These are phyloP conservation scores for Calonectria pseudoreteaudii DNA, from an alignment of 2,329 filamentous ascomycete genomes.

Conservation along the genomic window DNA sequence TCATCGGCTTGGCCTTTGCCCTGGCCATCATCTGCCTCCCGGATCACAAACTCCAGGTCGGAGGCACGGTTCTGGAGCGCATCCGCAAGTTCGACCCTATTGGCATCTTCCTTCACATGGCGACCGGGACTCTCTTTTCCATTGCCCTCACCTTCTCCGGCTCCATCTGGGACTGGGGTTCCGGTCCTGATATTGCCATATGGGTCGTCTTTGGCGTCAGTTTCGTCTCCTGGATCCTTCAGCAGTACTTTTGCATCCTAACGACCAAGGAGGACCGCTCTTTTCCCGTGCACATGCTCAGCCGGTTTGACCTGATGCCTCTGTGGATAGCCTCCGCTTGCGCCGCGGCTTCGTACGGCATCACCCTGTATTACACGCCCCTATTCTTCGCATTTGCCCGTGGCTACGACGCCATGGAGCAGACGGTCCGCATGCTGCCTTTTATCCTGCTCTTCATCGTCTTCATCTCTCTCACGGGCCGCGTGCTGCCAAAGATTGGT, in stretches of 20 bases:
- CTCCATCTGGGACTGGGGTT: slow-evolving; percentile 60
- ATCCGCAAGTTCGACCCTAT: slow-evolving; percentile 47
- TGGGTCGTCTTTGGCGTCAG: slow-evolving; percentile 60
- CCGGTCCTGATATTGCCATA: slow-evolving; percentile 56
- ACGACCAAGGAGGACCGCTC: slow-evolving; percentile 52
- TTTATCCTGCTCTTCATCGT: slow-evolving; percentile 54
- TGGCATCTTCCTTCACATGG: slow-evolving; percentile 45
- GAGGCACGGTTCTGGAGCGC: slow-evolving; percentile 26
- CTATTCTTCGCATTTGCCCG: slow-evolving; percentile 65
- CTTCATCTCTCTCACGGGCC: slow-evolving; percentile 51
- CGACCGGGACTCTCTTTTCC: slow-evolving; percentile 52
- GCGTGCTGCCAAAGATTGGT: slow-evolving; percentile 50
- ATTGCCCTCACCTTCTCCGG: slow-evolving; percentile 65
- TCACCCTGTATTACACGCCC: slow-evolving; percentile 64
- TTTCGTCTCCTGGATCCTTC: slow-evolving; percentile 56
- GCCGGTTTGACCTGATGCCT: slow-evolving; percentile 51
- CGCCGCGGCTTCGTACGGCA: slow-evolving; percentile 51
- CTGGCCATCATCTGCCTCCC: slow-evolving; percentile 60
- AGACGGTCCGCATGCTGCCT: slow-evolving; percentile 56
- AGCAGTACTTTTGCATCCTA: slow-evolving; percentile 59
- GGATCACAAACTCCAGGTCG: slow-evolving; percentile 42
- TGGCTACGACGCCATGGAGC: slow-evolving; percentile 54
- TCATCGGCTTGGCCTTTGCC: slow-evolving; percentile 53
- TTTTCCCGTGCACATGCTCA: slow-evolving; percentile 33
- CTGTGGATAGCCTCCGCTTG: slow-evolving; percentile 55